Evolutionary conservation across 441 rosid species (phyloP), one percentile per base, ranked within the genome.

Genomic region (Populus hybrid): DNA sequence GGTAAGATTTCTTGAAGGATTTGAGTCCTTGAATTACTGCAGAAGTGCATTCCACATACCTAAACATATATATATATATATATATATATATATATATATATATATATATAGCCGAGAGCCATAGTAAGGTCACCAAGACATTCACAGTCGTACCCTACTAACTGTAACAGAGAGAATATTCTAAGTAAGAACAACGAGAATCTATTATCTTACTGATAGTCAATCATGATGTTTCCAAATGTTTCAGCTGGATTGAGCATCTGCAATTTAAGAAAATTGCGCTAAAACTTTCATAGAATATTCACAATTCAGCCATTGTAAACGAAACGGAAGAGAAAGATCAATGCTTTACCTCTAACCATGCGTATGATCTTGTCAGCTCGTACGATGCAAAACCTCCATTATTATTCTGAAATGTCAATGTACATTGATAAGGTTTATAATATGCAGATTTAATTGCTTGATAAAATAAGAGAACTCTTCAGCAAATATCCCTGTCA

Each of bases 21-120:
- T 66, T 76, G 1, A 92, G 87, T 8, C 87, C 87, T 80, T 91
- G 90, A 78, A 91, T 88, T 73, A 82, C 97, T 6, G 95, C 87
- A 18, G 94, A 91, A 1, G 95, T 92, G 86, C 95, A 92, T 70
- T 92, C 97, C 76, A 91, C 94, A 14, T 91, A 90, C 79, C 95
- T 90, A 31, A 7, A 68, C 56, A 28, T 14, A 28, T 24, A 24
- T 24, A 24, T 24, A 24, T 23, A 23, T 23, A 31, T 5, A 33
- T 33, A 33, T 33, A 10, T 45, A 14, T 23, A 23, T 23, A 23
- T 23, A 23, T 23, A 23, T 23, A 23, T 14, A 28, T 24, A 24
- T 24, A 24, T 24, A 24, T 33, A 33, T 33, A 10, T 45, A 14
- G 56, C 56, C 56, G 20, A 45, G 56, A 45, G 18, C 56, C 56